A percentile compares a stretch with the other conserved stretches of the same genome.
phyloP scores from a whole-genome alignment of 805 yeast genomes.

The Nadsonia fulvescens region DNA sequence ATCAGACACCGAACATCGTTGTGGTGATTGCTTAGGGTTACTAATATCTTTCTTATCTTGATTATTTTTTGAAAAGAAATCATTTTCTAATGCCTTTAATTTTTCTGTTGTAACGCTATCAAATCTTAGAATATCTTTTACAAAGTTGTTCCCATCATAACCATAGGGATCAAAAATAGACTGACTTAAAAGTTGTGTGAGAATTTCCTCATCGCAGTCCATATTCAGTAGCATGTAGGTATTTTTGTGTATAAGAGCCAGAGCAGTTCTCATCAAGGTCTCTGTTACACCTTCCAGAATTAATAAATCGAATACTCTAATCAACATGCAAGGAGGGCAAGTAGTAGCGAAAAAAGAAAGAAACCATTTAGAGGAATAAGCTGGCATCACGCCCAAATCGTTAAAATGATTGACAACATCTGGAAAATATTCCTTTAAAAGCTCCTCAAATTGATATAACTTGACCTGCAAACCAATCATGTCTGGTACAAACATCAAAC shows the following conservation, averaged over 20 bases:
- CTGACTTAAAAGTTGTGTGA: constrained; percentile 23
- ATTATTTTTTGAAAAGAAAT: no score
- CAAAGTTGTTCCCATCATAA: constrained; percentile 19
- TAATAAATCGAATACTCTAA: constrained; percentile 31
- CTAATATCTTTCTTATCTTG: not conserved
- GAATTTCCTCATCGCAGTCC: constrained; percentile 23
- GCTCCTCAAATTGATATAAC: constrained; percentile 29
- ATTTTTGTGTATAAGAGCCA: constrained; percentile 32
- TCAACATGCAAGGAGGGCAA: constrained; percentile 32
- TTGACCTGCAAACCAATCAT: constrained; percentile 35
- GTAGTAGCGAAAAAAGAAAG: constrained; percentile 39
- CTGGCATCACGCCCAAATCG: constrained; percentile 25
- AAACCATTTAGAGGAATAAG: constrained; percentile 45
- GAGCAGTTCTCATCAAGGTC: constrained; percentile 34
- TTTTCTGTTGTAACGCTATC: no score
- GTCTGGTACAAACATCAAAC: constrained; percentile 33
- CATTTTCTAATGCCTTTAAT: no score
- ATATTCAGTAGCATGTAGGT: constrained; percentile 20
- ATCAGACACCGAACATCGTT: no score
- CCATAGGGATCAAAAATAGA: constrained; percentile 24
- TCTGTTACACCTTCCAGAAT: constrained; percentile 35
- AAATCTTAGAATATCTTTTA: constrained; percentile 14
- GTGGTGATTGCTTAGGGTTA: not conserved
- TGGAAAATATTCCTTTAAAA: constrained; percentile 24
- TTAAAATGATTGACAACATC: constrained; percentile 27